A percentile compares a stretch with the other conserved stretches of the same genome.
These are phyloP conservation scores for Aspergillus nidulans DNA, from an alignment of 495 filamentous ascomycete genomes.

Conservation along the genomic window DNA sequence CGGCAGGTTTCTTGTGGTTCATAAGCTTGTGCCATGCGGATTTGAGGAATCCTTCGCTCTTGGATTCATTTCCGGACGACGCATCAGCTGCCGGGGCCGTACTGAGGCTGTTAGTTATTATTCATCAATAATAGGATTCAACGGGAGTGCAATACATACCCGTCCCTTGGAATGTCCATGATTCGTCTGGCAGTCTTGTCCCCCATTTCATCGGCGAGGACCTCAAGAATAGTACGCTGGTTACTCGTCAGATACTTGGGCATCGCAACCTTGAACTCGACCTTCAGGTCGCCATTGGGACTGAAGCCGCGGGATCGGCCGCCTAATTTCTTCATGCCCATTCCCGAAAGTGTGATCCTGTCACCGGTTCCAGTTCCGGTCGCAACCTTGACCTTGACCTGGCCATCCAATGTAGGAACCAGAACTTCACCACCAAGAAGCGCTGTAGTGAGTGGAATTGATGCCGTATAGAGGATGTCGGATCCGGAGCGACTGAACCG, in stretches of 20 bases:
- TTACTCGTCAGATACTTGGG: slow-evolving; percentile 87
- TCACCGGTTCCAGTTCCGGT: slow-evolving; percentile 93
- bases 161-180: slow-evolving; percentile 64
- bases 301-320: slow-evolving; percentile 45
- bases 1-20: slow-evolving; percentile 58
- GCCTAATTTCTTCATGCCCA: slow-evolving; percentile 84
- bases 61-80: slow-evolving; percentile 36
- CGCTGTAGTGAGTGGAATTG: slow-evolving; percentile 88
- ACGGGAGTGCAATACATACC: slow-evolving; percentile 27
- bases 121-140: not conserved
- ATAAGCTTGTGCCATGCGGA: slow-evolving; percentile 85
- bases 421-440: slow-evolving; percentile 84
- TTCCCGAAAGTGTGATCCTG: slow-evolving; percentile 75
- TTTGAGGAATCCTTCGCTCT: slow-evolving; percentile 82
- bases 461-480: slow-evolving; percentile 87
- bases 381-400: slow-evolving; percentile 81
- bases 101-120: not conserved
- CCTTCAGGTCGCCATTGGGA: slow-evolving; percentile 72
- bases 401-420: slow-evolving; percentile 84
- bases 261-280: slow-evolving; percentile 94
- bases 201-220: slow-evolving; percentile 89
- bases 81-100: slow-evolving; percentile 3
- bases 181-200: slow-evolving; percentile 88
- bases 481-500: slow-evolving; percentile 81
- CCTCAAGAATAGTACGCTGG: slow-evolving; percentile 87